phyloP scores from a whole-genome alignment of 106 monocot species.

The Allium sativum region DNA sequence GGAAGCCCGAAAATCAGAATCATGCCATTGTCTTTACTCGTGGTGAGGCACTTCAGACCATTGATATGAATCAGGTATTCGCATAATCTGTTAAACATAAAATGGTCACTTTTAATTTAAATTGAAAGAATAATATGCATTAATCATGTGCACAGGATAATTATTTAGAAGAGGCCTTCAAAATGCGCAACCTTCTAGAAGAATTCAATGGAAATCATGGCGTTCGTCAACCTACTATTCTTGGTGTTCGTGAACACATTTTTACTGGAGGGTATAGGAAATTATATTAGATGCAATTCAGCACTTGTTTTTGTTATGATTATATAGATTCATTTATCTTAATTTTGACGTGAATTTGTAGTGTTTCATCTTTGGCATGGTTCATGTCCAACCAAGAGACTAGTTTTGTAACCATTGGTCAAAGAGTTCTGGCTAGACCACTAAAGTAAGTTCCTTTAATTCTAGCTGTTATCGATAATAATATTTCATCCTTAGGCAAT shows the following conservation, averaged over 20 bases:
- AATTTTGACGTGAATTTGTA: slow-evolving; percentile 15
- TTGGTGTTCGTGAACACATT: slow-evolving; percentile 98
- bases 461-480: too few relatives aligned
- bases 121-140: background rate
- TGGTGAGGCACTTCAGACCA: slow-evolving; percentile 96
- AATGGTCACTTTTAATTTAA: background rate
- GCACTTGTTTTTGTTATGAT: background rate
- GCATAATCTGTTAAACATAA: background rate
- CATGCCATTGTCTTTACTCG: slow-evolving; percentile 97
- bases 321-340: background rate
- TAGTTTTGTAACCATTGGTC: slow-evolving; percentile 95
- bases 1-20: slow-evolving; percentile 99
- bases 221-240: slow-evolving; percentile 76
- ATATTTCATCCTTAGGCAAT: too few relatives aligned
- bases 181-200: slow-evolving; percentile 96
- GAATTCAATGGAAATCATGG: slow-evolving; percentile 97
- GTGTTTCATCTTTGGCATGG: slow-evolving; percentile 96
- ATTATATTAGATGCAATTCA: background rate
- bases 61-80: slow-evolving; percentile 98
- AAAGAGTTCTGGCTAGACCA: slow-evolving; percentile 77
- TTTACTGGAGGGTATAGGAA: slow-evolving; percentile 80
- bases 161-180: slow-evolving; percentile 93
- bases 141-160: slow-evolving; percentile 51
- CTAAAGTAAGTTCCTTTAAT: slow-evolving; percentile 55
- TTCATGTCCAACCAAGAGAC: slow-evolving; percentile 99